phyloP scores from a whole-genome alignment of 192 early-diverging fungal species.

The Mortierella hygrophila region DNA sequence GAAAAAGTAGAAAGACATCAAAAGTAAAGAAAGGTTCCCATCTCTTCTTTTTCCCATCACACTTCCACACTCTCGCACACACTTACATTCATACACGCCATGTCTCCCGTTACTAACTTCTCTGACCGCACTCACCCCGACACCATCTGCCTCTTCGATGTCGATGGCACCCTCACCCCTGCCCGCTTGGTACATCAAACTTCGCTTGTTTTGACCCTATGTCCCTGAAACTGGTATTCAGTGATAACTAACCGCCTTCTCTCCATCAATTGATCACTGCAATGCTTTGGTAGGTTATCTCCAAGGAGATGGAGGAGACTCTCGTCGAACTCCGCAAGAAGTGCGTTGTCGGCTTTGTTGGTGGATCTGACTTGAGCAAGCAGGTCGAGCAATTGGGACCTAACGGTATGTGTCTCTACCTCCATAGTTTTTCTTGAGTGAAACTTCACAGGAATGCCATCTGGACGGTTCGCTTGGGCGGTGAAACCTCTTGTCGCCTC shows the following conservation, averaged over 20 bases:
- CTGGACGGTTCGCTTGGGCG: neutral
- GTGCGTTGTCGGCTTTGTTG: constrained; percentile 96
- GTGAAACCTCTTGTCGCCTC: neutral
- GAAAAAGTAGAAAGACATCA: neutral
- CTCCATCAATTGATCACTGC: neutral
- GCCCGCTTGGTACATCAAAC: constrained; percentile 82
- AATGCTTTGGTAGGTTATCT: constrained; percentile 70
- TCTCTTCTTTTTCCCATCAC: constrained; percentile 4
- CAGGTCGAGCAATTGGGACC: constrained; percentile 96
- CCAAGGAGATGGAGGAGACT: constrained; percentile 80
- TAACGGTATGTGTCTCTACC: constrained; percentile 65
- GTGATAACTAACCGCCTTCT: neutral
- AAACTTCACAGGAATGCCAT: neutral
- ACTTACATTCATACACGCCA: neutral
- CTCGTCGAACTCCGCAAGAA: constrained; percentile 88
- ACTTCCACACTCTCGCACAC: neutral
- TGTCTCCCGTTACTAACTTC: constrained; percentile 38
- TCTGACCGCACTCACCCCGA: constrained; percentile 77
- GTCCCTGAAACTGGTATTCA: neutral
- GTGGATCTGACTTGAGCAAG: constrained; percentile 94
- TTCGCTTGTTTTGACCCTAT: neutral
- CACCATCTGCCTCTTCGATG: constrained; percentile 94
- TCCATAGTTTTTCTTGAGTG: neutral
- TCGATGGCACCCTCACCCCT: constrained; percentile 97
- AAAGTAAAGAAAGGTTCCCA: neutral